Evolutionary conservation across 352 stramenopile species (phyloP).

Genomic region (Phytopythium mirpurense): DNA sequence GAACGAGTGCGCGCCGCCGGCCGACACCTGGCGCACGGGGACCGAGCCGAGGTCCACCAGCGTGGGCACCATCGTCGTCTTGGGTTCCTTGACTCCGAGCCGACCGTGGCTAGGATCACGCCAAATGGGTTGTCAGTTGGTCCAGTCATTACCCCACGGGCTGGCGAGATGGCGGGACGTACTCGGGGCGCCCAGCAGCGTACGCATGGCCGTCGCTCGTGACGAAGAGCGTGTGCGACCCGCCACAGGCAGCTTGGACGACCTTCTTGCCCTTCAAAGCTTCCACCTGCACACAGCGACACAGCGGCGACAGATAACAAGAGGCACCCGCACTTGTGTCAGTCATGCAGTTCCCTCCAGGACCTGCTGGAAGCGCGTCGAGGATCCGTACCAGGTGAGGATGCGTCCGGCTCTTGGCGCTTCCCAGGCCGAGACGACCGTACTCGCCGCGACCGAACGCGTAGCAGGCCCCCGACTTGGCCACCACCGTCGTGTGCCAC

Average conservation of each 20-base stretch:
- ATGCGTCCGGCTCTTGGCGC: slow-evolving; percentile 61
- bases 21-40: slow-evolving; percentile 63
- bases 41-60: slow-evolving; percentile 46
- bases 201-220: slow-evolving; percentile 81
- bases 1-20: slow-evolving; percentile 67
- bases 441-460: slow-evolving; percentile 77
- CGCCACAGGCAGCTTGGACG: slow-evolving; percentile 72
- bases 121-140: no score
- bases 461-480: slow-evolving; percentile 70
- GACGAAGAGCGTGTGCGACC: slow-evolving; percentile 85
- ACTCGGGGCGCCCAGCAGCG: slow-evolving; percentile 81
- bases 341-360: no score
- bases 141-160: background rate
- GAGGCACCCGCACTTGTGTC: background rate
- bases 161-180: slow-evolving; percentile 18
- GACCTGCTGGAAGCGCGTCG: no score
- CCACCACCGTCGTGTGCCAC: slow-evolving; percentile 79
- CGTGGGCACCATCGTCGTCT: slow-evolving; percentile 44
- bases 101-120: slow-evolving; percentile 62
- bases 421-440: slow-evolving; percentile 80
- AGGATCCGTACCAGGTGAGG: slow-evolving; percentile 44
- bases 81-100: slow-evolving; percentile 52
- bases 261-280: slow-evolving; percentile 53
- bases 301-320: slow-evolving; percentile 1
- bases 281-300: slow-evolving; percentile 33